Conservation (phyloP, 768 basidiomycete genomes). For the Termitomyces sp. region DNA sequence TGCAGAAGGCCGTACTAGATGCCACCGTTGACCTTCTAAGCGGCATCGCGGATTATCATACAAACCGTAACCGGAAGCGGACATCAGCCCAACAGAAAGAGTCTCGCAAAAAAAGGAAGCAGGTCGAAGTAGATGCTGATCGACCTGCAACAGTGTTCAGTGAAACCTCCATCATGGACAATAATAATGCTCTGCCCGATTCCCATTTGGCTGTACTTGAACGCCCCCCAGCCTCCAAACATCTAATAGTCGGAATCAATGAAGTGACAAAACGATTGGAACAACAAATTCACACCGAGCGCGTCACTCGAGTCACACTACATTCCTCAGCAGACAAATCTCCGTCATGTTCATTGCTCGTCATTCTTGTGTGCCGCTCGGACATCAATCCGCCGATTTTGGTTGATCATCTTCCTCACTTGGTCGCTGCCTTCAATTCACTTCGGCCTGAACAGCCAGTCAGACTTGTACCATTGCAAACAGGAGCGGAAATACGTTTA, state of each 20-base stretch:
- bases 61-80: conserved; percentile 41
- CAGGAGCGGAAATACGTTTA: conserved; percentile 61
- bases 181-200: not conserved
- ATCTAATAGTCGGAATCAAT: conserved; percentile 73
- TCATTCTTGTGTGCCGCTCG: conserved; percentile 69
- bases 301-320: conserved; percentile 24
- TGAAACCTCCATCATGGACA: conserved; percentile 1
- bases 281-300: conserved; percentile 39
- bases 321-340: conserved; percentile 13
- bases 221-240: conserved; percentile 41
- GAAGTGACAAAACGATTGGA: conserved; percentile 76
- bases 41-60: conserved; percentile 46
- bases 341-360: conserved; percentile 27
- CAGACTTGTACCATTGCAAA: conserved; percentile 63
- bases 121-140: not conserved
- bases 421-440: conserved; percentile 78
- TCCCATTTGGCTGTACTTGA: conserved; percentile 5
- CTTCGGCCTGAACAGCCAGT: conserved; percentile 32
- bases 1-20: conserved; percentile 62
- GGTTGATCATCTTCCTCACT: conserved; percentile 71
- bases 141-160: not conserved
- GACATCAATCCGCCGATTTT: conserved; percentile 75
- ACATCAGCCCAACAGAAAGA: conserved; percentile 1
- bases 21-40: conserved; percentile 48
- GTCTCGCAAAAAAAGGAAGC: conserved; percentile 16